Conservation (phyloP, 768 basidiomycete genomes). For the Suillus bovinus region DNA sequence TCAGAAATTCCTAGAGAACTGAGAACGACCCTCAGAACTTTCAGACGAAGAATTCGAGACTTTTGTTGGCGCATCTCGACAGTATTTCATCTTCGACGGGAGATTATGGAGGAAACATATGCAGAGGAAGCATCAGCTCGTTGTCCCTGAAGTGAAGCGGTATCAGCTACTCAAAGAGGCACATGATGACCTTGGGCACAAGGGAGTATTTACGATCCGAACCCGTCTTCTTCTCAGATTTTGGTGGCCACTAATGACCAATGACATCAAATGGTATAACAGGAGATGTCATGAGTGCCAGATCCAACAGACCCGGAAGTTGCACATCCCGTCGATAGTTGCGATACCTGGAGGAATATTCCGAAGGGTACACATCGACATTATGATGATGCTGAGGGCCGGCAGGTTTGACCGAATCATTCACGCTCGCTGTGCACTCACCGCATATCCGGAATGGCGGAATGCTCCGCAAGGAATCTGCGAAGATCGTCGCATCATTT, state of each 20-base stretch:
- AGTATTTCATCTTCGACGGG: accelerated
- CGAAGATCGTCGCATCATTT: neutral
- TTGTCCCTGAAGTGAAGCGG: accelerated
- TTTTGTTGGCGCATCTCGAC: accelerated
- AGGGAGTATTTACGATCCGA: neutral
- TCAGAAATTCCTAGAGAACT: too few relatives aligned
- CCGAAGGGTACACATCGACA: neutral
- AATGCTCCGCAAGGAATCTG: conserved; percentile 31
- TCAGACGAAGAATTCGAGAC: too few relatives aligned
- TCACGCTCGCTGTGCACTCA: conserved; percentile 1
- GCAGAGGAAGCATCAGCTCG: neutral
- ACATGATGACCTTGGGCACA: neutral
- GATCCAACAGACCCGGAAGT: accelerated
- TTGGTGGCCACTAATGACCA: conserved; percentile 5
- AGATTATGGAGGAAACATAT: neutral
- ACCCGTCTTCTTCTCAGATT: accelerated
- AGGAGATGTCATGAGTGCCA: conserved; percentile 3
- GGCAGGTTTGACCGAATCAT: conserved; percentile 19
- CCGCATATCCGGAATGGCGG: conserved; percentile 23
- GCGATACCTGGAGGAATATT: neutral
- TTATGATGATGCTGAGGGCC: conserved; percentile 6
- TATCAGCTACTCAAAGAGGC: neutral
- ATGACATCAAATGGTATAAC: conserved; percentile 1
- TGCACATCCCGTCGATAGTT: neutral
- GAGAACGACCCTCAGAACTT: accelerated